phyloP scores from a whole-genome alignment of 2,329 filamentous ascomycete genomes.

The Dendryphion nanum region DNA sequence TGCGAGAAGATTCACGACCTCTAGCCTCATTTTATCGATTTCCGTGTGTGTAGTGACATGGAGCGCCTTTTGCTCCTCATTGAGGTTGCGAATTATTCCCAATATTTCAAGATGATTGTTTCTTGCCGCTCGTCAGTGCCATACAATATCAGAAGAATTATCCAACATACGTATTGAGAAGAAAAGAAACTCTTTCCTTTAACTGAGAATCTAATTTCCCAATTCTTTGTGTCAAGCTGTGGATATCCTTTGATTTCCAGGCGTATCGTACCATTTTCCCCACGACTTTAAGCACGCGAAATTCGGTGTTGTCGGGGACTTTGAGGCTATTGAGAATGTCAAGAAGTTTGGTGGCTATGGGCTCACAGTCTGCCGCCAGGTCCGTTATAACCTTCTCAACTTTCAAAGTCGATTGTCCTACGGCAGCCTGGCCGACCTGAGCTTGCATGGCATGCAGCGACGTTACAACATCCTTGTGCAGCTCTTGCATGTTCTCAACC shows the following conservation, averaged over 20 bases:
- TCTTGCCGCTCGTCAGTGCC: too few species aligned
- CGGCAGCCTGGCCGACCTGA: too few species aligned
- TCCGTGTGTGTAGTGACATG: too few species aligned
- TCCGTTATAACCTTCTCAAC: neutral
- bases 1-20: too few species aligned
- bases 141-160: too few species aligned
- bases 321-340: neutral
- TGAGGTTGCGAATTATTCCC: too few species aligned
- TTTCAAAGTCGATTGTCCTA: too few species aligned
- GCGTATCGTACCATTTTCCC: neutral
- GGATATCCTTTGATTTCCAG: neutral
- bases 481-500: neutral
- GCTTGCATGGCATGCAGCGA: neutral
- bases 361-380: neutral
- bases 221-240: neutral
- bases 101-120: too few species aligned
- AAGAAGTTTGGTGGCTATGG: neutral
- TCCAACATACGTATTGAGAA: neutral
- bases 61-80: too few species aligned
- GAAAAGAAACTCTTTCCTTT: neutral
- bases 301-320: neutral
- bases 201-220: neutral
- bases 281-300: neutral
- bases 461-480: neutral
- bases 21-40: too few species aligned